phyloP scores from a whole-genome alignment of 371 early-diverging fungal species.

The Rhizoclosmatium hyalinum region DNA sequence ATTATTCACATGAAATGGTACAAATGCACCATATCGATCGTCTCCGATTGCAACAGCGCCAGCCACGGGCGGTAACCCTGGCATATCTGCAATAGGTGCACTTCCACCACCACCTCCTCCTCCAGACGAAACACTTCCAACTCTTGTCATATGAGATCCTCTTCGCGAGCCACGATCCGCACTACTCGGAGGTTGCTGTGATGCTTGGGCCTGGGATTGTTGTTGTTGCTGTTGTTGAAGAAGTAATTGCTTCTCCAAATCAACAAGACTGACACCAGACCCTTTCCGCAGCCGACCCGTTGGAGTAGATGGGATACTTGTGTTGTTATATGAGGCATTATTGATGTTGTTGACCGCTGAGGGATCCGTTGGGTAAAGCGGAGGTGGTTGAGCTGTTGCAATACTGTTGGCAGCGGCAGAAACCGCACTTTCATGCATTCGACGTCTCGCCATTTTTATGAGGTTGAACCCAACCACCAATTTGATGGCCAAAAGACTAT shows the following conservation, averaged over 20 bases:
- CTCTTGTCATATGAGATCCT: neutral
- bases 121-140: neutral
- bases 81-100: neutral
- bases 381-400: slow-evolving; percentile 14
- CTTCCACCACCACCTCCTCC: neutral
- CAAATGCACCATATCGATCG: neutral
- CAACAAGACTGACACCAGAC: neutral
- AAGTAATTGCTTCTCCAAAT: neutral
- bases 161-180: neutral
- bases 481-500: slow-evolving; percentile 67
- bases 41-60: neutral
- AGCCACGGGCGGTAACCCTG: neutral
- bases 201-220: neutral
- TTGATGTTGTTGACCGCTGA: neutral
- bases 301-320: neutral
- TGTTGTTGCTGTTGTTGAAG: neutral
- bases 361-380: neutral
- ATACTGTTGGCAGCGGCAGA: neutral
- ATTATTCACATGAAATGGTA: neutral
- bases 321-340: neutral
- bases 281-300: neutral
- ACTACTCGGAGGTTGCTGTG: neutral
- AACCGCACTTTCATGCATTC: slow-evolving; percentile 9
- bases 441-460: slow-evolving; percentile 68
- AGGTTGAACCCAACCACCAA: slow-evolving; percentile 76